Percentiles rank a stretch among this genome's conserved stretches.
Conservation (phyloP, 139 green algal genomes). For the Picochlorum sp. region DNA sequence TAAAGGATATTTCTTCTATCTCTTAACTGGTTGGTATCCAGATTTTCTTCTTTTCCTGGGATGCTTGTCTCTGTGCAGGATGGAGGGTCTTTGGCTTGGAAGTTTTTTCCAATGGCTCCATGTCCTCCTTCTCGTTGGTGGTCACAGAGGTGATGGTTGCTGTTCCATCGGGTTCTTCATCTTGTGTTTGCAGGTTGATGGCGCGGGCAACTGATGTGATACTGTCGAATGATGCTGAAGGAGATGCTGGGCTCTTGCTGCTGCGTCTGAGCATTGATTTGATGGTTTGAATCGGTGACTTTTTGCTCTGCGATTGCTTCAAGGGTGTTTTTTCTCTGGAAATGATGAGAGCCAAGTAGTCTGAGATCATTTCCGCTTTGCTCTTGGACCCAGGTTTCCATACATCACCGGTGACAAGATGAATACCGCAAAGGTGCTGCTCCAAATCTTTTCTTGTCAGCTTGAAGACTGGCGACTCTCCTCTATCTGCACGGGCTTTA, state of each 20-base stretch:
- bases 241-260: constrained; percentile 13
- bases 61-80: too few relatives aligned
- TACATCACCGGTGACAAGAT: constrained; percentile 19
- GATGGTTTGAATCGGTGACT: background rate
- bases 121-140: too few relatives aligned
- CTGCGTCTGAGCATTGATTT: background rate
- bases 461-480: background rate
- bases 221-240: background rate
- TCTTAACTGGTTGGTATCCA: too few relatives aligned
- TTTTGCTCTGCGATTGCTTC: constrained; percentile 1
- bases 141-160: background rate
- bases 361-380: constrained; percentile 37
- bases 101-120: too few relatives aligned
- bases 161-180: background rate
- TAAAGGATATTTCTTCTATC: too few relatives aligned
- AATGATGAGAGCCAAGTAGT: constrained; percentile 30
- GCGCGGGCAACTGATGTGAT: too few relatives aligned
- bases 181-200: background rate
- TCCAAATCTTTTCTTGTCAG: background rate
- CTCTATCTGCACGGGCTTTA: constrained; percentile 28
- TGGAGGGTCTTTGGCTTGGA: too few relatives aligned
- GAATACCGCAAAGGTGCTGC: constrained; percentile 23
- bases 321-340: background rate
- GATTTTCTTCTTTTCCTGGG: too few relatives aligned
- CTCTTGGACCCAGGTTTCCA: constrained; percentile 39